phyloP scores from a whole-genome alignment of 106 monocot species.

The Iris macrosiphon region DNA sequence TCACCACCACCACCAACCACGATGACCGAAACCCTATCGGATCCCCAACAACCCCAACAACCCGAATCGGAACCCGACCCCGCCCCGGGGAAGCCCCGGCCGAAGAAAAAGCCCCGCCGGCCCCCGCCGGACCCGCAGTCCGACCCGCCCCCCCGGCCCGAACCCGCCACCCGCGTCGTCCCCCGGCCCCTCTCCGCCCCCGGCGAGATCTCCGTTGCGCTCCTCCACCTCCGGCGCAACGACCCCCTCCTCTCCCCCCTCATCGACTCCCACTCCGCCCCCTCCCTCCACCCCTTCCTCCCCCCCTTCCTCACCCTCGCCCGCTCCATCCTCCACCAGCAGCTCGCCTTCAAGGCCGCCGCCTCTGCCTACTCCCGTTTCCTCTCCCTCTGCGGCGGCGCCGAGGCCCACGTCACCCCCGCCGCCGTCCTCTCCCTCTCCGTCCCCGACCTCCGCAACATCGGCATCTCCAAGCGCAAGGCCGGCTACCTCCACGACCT shows the following conservation, averaged over 20 bases:
- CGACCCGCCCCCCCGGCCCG: background rate
- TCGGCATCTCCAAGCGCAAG: slow-evolving; percentile 50
- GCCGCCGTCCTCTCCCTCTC: slow-evolving; percentile 25
- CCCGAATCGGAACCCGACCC: no score
- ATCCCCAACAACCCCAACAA: no score
- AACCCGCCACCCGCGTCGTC: background rate
- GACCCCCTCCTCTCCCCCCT: slow-evolving; percentile 23
- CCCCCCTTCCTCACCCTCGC: slow-evolving; percentile 55
- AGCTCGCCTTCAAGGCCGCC: slow-evolving; percentile 56
- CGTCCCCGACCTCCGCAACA: slow-evolving; percentile 37
- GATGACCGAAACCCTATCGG: no score
- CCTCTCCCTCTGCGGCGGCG: slow-evolving; percentile 34
- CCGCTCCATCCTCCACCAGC: slow-evolving; percentile 58
- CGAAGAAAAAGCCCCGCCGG: background rate
- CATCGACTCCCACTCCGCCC: slow-evolving; percentile 29
- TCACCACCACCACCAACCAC: no score
- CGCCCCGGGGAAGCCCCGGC: no score
- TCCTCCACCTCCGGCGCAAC: slow-evolving; percentile 7
- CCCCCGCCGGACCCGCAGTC: no score
- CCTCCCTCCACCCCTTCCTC: slow-evolving; percentile 24
- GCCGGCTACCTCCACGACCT: slow-evolving; percentile 52
- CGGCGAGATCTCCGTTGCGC: slow-evolving; percentile 13
- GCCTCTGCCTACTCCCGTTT: slow-evolving; percentile 53
- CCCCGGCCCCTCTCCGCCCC: slow-evolving; percentile 18
- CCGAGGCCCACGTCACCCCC: slow-evolving; percentile 26